These are phyloP conservation scores for Rutstroemia sp. DNA, from an alignment of 2,329 filamentous ascomycete genomes.

Conservation along the genomic window DNA sequence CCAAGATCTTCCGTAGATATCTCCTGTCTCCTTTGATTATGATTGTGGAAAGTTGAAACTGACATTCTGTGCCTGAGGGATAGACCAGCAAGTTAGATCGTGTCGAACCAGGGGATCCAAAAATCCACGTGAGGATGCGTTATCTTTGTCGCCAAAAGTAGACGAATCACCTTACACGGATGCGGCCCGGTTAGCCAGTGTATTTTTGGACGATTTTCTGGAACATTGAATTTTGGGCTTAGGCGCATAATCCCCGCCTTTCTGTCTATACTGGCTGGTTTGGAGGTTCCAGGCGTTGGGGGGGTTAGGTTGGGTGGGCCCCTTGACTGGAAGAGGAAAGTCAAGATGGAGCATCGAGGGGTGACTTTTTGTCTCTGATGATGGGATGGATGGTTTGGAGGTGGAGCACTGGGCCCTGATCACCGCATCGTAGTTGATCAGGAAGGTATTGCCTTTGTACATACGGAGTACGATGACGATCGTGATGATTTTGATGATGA, in stretches of 20 bases:
- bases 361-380: not conserved
- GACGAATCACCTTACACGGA: conserved; percentile 21
- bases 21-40: not conserved
- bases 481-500: conserved; percentile 7
- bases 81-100: conserved; percentile 21
- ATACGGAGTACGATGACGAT: not conserved
- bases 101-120: conserved; percentile 12
- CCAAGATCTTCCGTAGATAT: not conserved
- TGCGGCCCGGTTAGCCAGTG: conserved; percentile 23
- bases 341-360: not conserved
- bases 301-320: not conserved
- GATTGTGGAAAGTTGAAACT: conserved; percentile 8
- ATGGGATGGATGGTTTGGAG: not conserved
- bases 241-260: not conserved
- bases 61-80: conserved; percentile 4
- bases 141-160: not conserved
- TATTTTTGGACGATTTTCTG: conserved; percentile 28
- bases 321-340: not conserved
- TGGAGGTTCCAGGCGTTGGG: not conserved
- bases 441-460: conserved; percentile 2
- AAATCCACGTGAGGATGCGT: conserved; percentile 3
- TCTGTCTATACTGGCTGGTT: not conserved
- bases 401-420: not conserved
- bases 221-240: conserved; percentile 15
- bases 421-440: not conserved